A percentile compares a stretch with the other conserved stretches of the same genome.
These are phyloP conservation scores for Herpetomonas muscarum DNA, from an alignment of 208 protist genomes.

Conservation along the genomic window DNA sequence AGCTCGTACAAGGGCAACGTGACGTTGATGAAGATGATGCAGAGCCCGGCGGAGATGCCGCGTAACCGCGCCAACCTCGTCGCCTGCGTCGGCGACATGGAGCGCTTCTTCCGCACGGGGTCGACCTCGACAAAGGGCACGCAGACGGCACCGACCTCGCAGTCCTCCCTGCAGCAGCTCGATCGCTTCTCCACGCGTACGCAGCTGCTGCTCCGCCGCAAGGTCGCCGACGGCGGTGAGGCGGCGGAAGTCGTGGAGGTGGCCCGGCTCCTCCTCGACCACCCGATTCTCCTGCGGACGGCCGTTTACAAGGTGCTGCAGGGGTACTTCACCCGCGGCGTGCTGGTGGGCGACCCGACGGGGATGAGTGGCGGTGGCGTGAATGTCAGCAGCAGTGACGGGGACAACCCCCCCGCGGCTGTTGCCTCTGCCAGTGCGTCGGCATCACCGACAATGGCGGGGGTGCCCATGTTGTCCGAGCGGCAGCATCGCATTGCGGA, in stretches of 20 bases:
- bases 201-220: conserved; percentile 39
- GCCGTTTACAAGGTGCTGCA: conserved; percentile 33
- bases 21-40: conserved; percentile 16
- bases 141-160: conserved; percentile 53
- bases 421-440: neutral
- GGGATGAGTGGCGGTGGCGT: conserved; percentile 4
- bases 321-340: conserved; percentile 25
- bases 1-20: conserved; percentile 34
- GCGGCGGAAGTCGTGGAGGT: conserved; percentile 4
- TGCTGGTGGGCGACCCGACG: conserved; percentile 22
- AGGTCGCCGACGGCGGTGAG: conserved; percentile 2
- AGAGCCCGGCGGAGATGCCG: neutral
- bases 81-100: conserved; percentile 68
- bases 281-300: conserved; percentile 24
- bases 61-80: conserved; percentile 64
- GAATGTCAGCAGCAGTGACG: neutral
- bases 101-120: conserved; percentile 79
- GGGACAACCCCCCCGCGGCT: neutral
- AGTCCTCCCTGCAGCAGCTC: conserved; percentile 49
- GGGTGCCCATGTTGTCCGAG: too few relatives aligned
- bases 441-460: neutral
- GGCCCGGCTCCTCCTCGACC: conserved; percentile 27
- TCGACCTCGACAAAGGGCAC: conserved; percentile 70
- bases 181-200: conserved; percentile 48
- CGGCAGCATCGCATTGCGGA: conserved; percentile 26